Base-by-base conservation (phyloP, 2,329 filamentous ascomycete species). In the Penicillium sp. region DNA sequence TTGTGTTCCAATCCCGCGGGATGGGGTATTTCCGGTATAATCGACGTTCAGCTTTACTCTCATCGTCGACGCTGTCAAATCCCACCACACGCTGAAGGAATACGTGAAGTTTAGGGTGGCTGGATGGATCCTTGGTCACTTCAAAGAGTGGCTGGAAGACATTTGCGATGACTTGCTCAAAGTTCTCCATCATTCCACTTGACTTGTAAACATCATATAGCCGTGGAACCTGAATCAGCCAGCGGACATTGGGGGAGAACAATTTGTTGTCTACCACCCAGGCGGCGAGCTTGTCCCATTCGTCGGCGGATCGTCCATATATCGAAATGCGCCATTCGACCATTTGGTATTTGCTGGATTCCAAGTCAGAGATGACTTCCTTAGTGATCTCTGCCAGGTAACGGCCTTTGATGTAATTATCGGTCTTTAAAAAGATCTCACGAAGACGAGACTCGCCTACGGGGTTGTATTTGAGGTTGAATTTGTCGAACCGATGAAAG, bases 271-370 rank as follows among this genome's bases (percentile, higher is more conserved):
- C 93, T 16, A 98, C 87, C 8, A 99, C 92, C 95, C 95, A 99
- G 3, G 90, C 91, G 3, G 95, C 95, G 51, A 99, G 85, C 71
- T 96, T 99, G 71, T 98, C 93, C 95, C 95, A 99, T 74, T 99
- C 95, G 61, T 96, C 88, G 42, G 96, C 83, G 3, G 89, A 90
- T 71, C 91, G 90, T 61, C 95, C 95, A 69, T 99, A 99, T 62
- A 99, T 91, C 24, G 93, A 97, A 65, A 99, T 96, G 44, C 95
- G 91, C 93, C 96, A 99, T 78, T 99, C 95, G 1, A 95, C 95
- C 90, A 99, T 97, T 74, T 99, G 95, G 71, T 99, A 99, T 74
- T 99, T 99, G 84, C 93, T 97, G 49, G 93, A 96, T 75, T 99
- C 95, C 31, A 99, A 80, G 82, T 99, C 95, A 3, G 92, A 87